Evolutionary conservation across 371 early-diverging fungal species (phyloP).

Genomic region (Apophysomyces sp.): DNA sequence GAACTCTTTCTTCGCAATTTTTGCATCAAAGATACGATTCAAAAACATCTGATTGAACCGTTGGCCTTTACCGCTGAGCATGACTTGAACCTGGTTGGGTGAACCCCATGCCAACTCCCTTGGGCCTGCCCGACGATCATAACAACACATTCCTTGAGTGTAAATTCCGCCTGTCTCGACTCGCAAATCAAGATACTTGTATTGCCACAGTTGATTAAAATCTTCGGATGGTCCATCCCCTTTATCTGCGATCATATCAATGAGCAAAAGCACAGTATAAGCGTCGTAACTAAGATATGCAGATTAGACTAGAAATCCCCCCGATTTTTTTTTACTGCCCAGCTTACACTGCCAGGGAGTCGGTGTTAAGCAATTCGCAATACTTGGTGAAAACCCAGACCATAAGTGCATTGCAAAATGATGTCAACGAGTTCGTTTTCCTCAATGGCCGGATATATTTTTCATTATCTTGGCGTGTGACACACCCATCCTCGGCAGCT

Average conservation of each 20-base stretch:
- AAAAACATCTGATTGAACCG: constrained; percentile 25
- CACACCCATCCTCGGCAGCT: constrained; percentile 21
- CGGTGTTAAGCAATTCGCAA: constrained; percentile 5
- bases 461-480: constrained; percentile 12
- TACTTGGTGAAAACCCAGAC: constrained; percentile 13
- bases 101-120: constrained; percentile 8
- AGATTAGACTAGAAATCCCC: neutral
- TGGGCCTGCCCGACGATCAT: constrained; percentile 31
- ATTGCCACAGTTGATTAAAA: constrained; percentile 20
- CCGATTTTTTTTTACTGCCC: neutral
- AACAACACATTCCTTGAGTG: constrained; percentile 49
- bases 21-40: constrained; percentile 16
- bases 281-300: constrained; percentile 23
- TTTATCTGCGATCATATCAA: constrained; percentile 22
- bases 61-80: constrained; percentile 31
- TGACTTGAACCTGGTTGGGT: constrained; percentile 35
- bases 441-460: constrained; percentile 18
- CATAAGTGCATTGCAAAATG: constrained; percentile 23
- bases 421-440: constrained; percentile 9
- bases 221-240: constrained; percentile 12
- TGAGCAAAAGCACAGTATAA: constrained; percentile 14
- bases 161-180: constrained; percentile 45
- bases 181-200: constrained; percentile 39
- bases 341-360: constrained; percentile 21
- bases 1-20: neutral